These are phyloP conservation scores for Psilocybe cyanescens DNA, from an alignment of 768 basidiomycete species.

Conservation along the genomic window DNA sequence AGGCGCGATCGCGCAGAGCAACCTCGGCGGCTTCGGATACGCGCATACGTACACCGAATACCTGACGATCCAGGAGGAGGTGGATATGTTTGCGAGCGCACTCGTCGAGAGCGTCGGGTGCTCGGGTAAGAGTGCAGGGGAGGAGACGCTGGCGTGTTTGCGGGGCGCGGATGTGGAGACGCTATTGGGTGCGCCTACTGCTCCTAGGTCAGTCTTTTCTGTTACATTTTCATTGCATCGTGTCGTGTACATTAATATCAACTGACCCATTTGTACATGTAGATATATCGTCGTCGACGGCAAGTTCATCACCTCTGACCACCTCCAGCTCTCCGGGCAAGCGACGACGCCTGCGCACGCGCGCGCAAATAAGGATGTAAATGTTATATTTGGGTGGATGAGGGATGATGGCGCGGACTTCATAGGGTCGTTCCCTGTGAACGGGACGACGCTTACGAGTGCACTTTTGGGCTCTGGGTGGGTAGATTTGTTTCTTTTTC, in stretches of 20 bases:
- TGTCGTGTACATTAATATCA: not conserved
- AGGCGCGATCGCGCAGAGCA: slow-evolving; percentile 47
- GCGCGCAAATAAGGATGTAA: slow-evolving; percentile 29
- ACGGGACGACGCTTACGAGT: slow-evolving; percentile 15
- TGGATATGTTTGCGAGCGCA: slow-evolving; percentile 32
- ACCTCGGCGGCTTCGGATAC: slow-evolving; percentile 51
- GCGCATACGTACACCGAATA: slow-evolving; percentile 54
- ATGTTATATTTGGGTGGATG: slow-evolving; percentile 55
- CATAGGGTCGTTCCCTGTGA: slow-evolving; percentile 33
- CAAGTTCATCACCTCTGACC: slow-evolving; percentile 41
- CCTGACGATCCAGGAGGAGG: slow-evolving; percentile 46
- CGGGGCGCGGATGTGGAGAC: slow-evolving; percentile 33
- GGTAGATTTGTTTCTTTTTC: slow-evolving; percentile 1
- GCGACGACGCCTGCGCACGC: slow-evolving; percentile 25
- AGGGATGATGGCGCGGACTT: slow-evolving; percentile 54
- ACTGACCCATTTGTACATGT: not conserved
- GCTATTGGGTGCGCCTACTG: slow-evolving; percentile 38
- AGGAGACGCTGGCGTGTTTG: slow-evolving; percentile 38
- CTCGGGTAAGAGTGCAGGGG: slow-evolving; percentile 25
- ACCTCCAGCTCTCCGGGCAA: slow-evolving; percentile 43
- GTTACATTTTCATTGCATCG: not conserved
- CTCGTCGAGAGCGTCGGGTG: slow-evolving; percentile 46
- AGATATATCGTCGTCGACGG: slow-evolving; percentile 52
- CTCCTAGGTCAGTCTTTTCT: slow-evolving; percentile 21
- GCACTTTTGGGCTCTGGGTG: slow-evolving; percentile 24